These are phyloP conservation scores for Phytophthora litchii DNA, from an alignment of 352 stramenopile species.

Conservation along the genomic window DNA sequence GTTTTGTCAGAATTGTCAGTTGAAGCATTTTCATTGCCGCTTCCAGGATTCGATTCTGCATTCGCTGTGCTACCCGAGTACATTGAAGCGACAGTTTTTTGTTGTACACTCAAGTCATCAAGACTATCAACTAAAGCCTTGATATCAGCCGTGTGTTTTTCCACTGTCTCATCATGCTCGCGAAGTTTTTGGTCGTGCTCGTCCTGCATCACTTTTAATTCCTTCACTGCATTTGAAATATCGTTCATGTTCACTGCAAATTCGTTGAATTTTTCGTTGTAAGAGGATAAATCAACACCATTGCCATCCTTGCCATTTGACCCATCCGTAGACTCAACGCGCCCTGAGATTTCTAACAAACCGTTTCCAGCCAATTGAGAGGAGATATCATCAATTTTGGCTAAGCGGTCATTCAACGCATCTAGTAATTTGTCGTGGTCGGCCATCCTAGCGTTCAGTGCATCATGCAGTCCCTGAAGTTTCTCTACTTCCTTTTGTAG, in stretches of 20 bases:
- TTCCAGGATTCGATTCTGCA: slow-evolving; percentile 10
- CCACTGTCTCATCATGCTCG: slow-evolving; percentile 44
- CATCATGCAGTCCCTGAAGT: slow-evolving; percentile 46
- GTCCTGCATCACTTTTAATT: slow-evolving; percentile 49
- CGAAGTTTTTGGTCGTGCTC: slow-evolving; percentile 39
- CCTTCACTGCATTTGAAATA: slow-evolving; percentile 60
- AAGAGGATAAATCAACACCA: background rate
- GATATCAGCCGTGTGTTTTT: slow-evolving; percentile 57
- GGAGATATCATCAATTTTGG: slow-evolving; percentile 34
- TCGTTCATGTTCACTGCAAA: slow-evolving; percentile 16
- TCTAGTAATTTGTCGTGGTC: slow-evolving; percentile 49
- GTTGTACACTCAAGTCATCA: slow-evolving; percentile 62
- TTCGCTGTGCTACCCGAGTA: slow-evolving; percentile 16
- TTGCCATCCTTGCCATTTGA: slow-evolving; percentile 12
- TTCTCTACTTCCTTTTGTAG: slow-evolving; percentile 51
- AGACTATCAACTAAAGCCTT: slow-evolving; percentile 52
- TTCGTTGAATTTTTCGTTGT: slow-evolving; percentile 10
- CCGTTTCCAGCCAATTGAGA: slow-evolving; percentile 13
- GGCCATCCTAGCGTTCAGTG: slow-evolving; percentile 39
- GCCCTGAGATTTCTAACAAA: background rate
- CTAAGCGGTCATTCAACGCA: slow-evolving; percentile 37
- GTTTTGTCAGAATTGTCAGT: slow-evolving; percentile 11
- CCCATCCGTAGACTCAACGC: slow-evolving; percentile 4
- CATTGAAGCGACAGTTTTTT: slow-evolving; percentile 44
- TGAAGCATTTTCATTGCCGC: slow-evolving; percentile 9